Conservation (phyloP, 306 rosid species). For the Aeschynomene evenia region DNA sequence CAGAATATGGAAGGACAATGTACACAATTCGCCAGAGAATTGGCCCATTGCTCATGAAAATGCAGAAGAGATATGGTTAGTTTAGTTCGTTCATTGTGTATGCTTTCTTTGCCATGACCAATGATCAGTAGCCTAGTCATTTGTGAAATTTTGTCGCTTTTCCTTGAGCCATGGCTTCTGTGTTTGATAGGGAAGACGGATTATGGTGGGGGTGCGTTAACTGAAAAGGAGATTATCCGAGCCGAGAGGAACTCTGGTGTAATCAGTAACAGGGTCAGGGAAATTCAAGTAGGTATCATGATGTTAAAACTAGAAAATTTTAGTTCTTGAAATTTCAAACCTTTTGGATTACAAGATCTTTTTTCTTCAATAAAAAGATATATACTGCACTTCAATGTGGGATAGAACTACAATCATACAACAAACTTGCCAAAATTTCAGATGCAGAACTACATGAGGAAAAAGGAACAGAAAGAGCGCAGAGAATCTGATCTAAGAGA, state of each 20-base stretch:
- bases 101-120: conserved; percentile 9
- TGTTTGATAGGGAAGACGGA: conserved; percentile 64
- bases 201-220: conserved; percentile 52
- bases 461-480: conserved; percentile 68
- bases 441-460: conserved; percentile 80
- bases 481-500: conserved; percentile 72
- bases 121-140: not conserved
- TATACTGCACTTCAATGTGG: conserved; percentile 10
- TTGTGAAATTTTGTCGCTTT: not conserved
- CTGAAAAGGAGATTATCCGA: conserved; percentile 92
- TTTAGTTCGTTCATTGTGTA: conserved; percentile 57
- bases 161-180: conserved; percentile 18
- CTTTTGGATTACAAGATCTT: conserved; percentile 17
- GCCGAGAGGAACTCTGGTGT: conserved; percentile 95
- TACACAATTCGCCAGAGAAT: conserved; percentile 91
- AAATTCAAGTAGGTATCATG: conserved; percentile 80
- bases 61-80: conserved; percentile 91
- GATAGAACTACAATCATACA: conserved; percentile 18
- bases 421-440: conserved; percentile 47
- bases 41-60: conserved; percentile 86
- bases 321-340: conserved; percentile 10
- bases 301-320: conserved; percentile 28
- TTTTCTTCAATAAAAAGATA: conserved; percentile 12
- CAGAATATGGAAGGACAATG: conserved; percentile 98
- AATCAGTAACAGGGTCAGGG: conserved; percentile 82